Evolutionary conservation across 2,329 filamentous ascomycete species (phyloP).

Genomic region (Pestalotiopsis sp.): DNA sequence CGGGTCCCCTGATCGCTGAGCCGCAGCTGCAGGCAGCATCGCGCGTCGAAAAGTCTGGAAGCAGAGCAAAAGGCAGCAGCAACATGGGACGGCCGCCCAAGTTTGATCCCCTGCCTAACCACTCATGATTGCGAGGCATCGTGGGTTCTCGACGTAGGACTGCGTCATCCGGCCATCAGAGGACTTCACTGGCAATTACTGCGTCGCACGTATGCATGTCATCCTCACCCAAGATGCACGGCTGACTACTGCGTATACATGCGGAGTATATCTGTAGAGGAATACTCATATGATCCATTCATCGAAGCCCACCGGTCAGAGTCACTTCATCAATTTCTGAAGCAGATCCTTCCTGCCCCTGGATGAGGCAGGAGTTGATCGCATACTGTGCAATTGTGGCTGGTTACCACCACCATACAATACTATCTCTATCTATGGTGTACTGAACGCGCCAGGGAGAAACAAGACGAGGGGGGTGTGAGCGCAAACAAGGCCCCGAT

Average conservation of each 20-base stretch:
- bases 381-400: slow-evolving; percentile 11
- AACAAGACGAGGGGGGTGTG: slow-evolving; percentile 1
- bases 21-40: not conserved
- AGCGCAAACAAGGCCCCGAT: not conserved
- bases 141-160: not conserved
- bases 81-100: not conserved
- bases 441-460: not conserved
- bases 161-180: not conserved
- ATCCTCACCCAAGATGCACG: not conserved
- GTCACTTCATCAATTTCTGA: not conserved
- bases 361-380: not conserved
- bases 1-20: not conserved
- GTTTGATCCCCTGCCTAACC: not conserved
- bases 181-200: not conserved
- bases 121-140: not conserved
- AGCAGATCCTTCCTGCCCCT: not conserved
- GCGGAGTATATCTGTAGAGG: not conserved
- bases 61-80: not conserved
- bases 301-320: not conserved
- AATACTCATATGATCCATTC: not conserved
- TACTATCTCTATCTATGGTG: not conserved
- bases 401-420: not conserved
- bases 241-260: not conserved
- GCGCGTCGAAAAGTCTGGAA: not conserved
- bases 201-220: not conserved